Conservation (phyloP, 176 grass and related monocot genomes). For the Melocanna baccifera region DNA sequence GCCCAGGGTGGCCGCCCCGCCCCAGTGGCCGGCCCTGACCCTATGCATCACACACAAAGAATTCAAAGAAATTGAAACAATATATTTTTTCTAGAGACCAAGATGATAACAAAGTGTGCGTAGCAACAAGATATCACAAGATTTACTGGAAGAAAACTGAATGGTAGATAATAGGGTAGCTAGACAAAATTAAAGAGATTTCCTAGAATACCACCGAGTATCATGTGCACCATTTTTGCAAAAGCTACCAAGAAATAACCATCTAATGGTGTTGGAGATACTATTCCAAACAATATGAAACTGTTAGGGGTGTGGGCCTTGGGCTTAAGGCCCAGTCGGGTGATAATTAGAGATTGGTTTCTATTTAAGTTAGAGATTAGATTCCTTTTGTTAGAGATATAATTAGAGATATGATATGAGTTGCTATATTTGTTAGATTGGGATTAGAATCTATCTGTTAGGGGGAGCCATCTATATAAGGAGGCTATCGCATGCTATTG, state of each 20-base stretch:
- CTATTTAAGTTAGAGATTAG: too few species aligned
- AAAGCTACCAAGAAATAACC: neutral
- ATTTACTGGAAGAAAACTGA: neutral
- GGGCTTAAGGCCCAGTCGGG: too few species aligned
- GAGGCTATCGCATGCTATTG: too few species aligned
- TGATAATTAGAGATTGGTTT: too few species aligned
- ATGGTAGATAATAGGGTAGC: neutral
- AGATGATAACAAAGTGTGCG: neutral
- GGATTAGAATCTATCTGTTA: too few species aligned
- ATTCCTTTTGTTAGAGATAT: too few species aligned
- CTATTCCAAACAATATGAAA: neutral
- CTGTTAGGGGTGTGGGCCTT: too few species aligned
- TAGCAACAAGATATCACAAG: neutral
- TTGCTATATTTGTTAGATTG: too few species aligned
- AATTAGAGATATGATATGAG: too few species aligned
- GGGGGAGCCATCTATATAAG: too few species aligned
- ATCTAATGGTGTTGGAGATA: neutral
- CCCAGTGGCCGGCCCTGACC: too few species aligned
- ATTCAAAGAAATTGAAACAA: neutral
- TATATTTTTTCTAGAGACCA: neutral
- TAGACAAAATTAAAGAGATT: neutral
- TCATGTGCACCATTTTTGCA: neutral
- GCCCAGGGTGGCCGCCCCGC: too few species aligned
- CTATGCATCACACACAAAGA: neutral
- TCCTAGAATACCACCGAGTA: neutral